A percentile compares a stretch with the other conserved stretches of the same genome.
Evolutionary conservation across 2,329 filamentous ascomycete species (phyloP).

Genomic region (Fusarium sp.): DNA sequence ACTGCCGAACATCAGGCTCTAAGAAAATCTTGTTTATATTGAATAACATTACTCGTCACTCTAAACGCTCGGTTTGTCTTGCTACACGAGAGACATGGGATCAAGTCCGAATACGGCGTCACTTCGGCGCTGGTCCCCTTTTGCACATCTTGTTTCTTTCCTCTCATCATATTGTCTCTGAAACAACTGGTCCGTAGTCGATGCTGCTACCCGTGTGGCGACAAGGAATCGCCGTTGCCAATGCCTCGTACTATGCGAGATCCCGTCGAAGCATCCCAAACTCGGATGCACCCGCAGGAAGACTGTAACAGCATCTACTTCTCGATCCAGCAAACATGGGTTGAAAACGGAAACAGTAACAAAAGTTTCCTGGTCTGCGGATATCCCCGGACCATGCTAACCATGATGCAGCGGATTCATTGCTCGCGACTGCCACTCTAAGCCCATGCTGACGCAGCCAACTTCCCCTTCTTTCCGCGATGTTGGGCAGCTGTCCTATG

Average conservation of each 20-base stretch:
- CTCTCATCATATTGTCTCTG: background rate
- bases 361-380: background rate
- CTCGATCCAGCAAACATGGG: slow-evolving; percentile 25
- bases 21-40: slow-evolving; percentile 8
- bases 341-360: background rate
- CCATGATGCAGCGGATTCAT: background rate
- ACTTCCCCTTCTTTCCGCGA: slow-evolving; percentile 44
- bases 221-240: slow-evolving; percentile 19
- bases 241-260: slow-evolving; percentile 40
- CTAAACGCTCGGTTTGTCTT: slow-evolving; percentile 1
- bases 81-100: slow-evolving; percentile 23
- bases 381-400: background rate
- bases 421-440: slow-evolving; percentile 13
- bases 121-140: slow-evolving; percentile 35
- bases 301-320: slow-evolving; percentile 17
- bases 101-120: slow-evolving; percentile 41
- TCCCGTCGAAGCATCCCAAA: slow-evolving; percentile 41
- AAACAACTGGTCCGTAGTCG: slow-evolving; percentile 26
- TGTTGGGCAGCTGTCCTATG: slow-evolving; percentile 12
- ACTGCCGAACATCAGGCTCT: slow-evolving; percentile 12
- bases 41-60: slow-evolving; percentile 26
- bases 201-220: slow-evolving; percentile 31
- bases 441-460: slow-evolving; percentile 19
- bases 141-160: background rate
- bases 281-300: slow-evolving; percentile 31